Base-by-base conservation (phyloP, 495 filamentous ascomycete species). In the Aspergillus bertholletiae region DNA sequence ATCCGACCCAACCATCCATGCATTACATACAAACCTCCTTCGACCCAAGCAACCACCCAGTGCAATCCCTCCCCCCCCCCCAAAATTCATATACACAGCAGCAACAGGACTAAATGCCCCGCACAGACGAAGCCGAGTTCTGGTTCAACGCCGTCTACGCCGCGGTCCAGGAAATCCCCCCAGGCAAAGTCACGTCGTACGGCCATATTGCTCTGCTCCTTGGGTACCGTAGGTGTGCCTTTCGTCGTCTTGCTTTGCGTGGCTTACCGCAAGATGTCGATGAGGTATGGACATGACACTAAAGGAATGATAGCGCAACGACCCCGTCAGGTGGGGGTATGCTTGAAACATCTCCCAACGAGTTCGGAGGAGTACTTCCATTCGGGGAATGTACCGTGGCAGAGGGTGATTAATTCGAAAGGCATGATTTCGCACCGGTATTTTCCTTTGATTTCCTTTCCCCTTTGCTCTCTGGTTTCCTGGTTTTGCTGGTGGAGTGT, bases 321-420 rank as follows among this genome's bases (percentile, higher is more conserved):
- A 8, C 82, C 85, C 7, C 83, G 90, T 24, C 92, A 97, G 72
- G 92, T 97, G 26, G 92, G 93, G 23, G 75, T 92, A 24, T 90
- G 85, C 62, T 82, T 97, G 1, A 96, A 96, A 65, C 85, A 94
- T 59, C 85, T 97, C 15, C 82, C 93, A 3, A 62, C 71, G 22
- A 65, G 70, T 8, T 61, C 61, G 2, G 61, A 65, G 5, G 56
- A 72, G 27, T 65, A 75, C 50, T 95, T 85, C 70, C 81, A 96
- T 62, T 73, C 78, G 52, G 76, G 70, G 17, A 96, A 89, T 60
- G 92, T 96, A 11, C 93, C 92, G 4, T 97, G 93, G 93, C 93
- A 97, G 74, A 77, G 93, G 44, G 90, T 97, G 11, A 88, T 97
- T 56, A 95, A 92, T 63, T 69, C 88, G 2, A 92, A 89, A 68